phyloP scores from a whole-genome alignment of 1,284 basidiomycete species.

The Ustilago lituana region DNA sequence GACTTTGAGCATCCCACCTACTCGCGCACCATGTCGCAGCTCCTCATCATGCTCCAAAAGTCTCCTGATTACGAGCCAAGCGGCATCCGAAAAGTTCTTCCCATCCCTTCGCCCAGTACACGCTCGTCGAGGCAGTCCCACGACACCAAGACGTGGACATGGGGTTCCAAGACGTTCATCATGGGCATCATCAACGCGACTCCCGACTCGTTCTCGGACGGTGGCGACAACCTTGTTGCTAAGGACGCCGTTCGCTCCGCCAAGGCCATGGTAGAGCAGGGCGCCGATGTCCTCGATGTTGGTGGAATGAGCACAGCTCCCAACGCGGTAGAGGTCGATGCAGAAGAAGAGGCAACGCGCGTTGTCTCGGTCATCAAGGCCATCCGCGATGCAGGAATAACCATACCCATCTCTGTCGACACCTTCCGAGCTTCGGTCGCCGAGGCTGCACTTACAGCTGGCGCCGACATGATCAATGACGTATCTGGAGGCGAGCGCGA shows the following conservation, averaged over 20 bases:
- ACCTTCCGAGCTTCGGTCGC: conserved; percentile 91
- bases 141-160: conserved; percentile 48
- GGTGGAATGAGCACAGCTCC: conserved; percentile 81
- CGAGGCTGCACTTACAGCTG: conserved; percentile 78
- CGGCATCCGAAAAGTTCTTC: conserved; percentile 51
- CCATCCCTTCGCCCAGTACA: conserved; percentile 34
- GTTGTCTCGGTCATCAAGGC: conserved; percentile 74
- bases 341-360: conserved; percentile 74
- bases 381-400: conserved; percentile 58
- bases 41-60: conserved; percentile 54
- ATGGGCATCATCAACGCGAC: conserved; percentile 97
- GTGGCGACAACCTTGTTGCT: conserved; percentile 72
- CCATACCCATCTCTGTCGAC: conserved; percentile 82
- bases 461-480: conserved; percentile 94
- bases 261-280: conserved; percentile 48
- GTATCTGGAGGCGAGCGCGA: conserved; percentile 78
- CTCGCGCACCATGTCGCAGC: conserved; percentile 57
- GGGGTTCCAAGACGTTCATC: conserved; percentile 73
- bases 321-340: conserved; percentile 48
- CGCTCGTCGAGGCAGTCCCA: conserved; percentile 1
- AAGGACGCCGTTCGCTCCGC: conserved; percentile 55
- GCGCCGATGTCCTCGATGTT: conserved; percentile 84
- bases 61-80: conserved; percentile 47
- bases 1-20: conserved; percentile 62
- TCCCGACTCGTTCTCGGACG: conserved; percentile 97